Conservation (phyloP, 371 early-diverging fungal genomes). For the Chytridiales sp. region DNA sequence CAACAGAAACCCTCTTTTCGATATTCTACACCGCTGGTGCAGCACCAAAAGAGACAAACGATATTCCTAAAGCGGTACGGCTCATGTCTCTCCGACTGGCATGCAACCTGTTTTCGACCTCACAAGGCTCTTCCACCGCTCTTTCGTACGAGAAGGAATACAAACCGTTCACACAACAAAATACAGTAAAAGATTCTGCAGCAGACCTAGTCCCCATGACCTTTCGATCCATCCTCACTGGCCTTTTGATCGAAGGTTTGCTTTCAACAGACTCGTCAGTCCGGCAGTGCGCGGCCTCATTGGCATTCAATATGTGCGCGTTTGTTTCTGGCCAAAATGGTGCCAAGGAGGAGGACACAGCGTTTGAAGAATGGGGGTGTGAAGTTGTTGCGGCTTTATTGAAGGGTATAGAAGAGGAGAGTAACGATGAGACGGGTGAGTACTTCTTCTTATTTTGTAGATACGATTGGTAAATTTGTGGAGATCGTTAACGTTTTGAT, state of each 20-base stretch:
- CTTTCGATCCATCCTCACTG: constrained; percentile 56
- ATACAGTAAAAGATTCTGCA: background rate
- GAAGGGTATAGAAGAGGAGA: constrained; percentile 59
- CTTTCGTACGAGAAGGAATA: constrained; percentile 39
- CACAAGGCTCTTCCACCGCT: constrained; percentile 49
- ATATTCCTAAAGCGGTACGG: constrained; percentile 35
- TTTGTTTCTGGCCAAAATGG: constrained; percentile 1
- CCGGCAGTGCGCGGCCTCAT: constrained; percentile 64
- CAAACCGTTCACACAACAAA: background rate
- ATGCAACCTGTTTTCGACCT: constrained; percentile 61
- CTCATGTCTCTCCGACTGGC: constrained; percentile 61
- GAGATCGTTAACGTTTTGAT: background rate
- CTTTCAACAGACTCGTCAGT: constrained; percentile 57
- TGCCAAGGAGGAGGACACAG: constrained; percentile 39
- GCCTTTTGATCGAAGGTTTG: constrained; percentile 59
- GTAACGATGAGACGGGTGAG: constrained; percentile 30
- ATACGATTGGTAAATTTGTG: constrained; percentile 4
- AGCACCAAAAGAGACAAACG: constrained; percentile 3
- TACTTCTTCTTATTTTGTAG: constrained; percentile 1
- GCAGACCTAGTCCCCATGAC: constrained; percentile 28
- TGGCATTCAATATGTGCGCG: constrained; percentile 60
- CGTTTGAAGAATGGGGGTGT: constrained; percentile 69
- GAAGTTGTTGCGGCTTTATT: constrained; percentile 65
- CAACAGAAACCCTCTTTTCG: constrained; percentile 29
- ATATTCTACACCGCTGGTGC: constrained; percentile 14